Conservation (phyloP, 192 early-diverging fungal species). For the Ambispora gerdemannii region DNA sequence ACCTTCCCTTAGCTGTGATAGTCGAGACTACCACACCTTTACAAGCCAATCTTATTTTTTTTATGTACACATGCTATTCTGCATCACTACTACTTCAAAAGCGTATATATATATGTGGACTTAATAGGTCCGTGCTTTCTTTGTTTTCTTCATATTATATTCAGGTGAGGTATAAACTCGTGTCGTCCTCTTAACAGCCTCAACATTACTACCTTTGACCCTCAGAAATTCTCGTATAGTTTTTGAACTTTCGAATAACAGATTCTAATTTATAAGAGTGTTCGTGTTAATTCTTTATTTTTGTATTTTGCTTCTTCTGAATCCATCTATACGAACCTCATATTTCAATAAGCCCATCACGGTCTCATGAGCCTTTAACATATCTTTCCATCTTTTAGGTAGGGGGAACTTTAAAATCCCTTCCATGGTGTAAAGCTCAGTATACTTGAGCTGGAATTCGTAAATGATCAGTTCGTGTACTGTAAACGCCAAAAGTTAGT, state of each 20-base stretch:
- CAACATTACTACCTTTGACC: not conserved
- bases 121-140: too few species aligned
- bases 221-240: conserved; percentile 24
- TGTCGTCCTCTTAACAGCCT: conserved; percentile 20
- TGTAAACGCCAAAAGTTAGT: conserved; percentile 25
- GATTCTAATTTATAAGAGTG: conserved; percentile 11
- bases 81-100: too few species aligned
- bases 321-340: conserved; percentile 19
- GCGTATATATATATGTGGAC: too few species aligned
- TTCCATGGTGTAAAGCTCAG: conserved; percentile 15
- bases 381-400: conserved; percentile 24
- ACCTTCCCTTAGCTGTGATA: too few species aligned
- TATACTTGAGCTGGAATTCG: conserved; percentile 22
- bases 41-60: too few species aligned
- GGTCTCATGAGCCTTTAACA: not conserved
- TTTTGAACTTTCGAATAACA: conserved; percentile 27
- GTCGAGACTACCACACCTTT: too few species aligned
- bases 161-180: conserved; percentile 8
- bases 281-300: not conserved
- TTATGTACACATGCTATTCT: too few species aligned
- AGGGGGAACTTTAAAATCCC: conserved; percentile 18
- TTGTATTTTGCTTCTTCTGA: conserved; percentile 2
- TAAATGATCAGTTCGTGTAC: conserved; percentile 16
- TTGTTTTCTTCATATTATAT: not conserved
- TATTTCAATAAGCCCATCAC: conserved; percentile 25